Percentiles rank a stretch among this genome's conserved stretches.
Evolutionary conservation across 129 eudicot genomes (phyloP).

Genomic region (Helianthus annuus): DNA sequence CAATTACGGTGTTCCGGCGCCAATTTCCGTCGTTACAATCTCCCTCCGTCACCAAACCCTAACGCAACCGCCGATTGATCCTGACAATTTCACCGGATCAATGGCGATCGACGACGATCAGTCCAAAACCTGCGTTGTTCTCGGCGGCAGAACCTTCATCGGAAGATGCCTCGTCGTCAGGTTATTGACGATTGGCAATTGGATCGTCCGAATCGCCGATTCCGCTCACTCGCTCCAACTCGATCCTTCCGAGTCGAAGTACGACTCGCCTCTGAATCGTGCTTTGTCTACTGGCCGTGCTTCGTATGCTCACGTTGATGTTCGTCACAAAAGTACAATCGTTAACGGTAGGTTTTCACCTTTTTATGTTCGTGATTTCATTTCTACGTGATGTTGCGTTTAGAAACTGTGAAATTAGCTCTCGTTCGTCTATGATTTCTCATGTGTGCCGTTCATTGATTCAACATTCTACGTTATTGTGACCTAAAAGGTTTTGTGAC

Average conservation of each 20-base stretch:
- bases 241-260: too few relatives aligned
- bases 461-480: not conserved
- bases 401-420: too few relatives aligned
- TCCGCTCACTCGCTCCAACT: too few relatives aligned
- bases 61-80: not conserved
- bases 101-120: slow-evolving; percentile 46
- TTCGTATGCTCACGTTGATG: not conserved
- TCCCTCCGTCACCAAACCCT: slow-evolving; percentile 17
- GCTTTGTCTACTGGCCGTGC: too few relatives aligned
- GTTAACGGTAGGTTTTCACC: slow-evolving; percentile 39
- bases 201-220: too few relatives aligned
- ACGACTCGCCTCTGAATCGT: too few relatives aligned
- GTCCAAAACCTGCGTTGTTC: slow-evolving; percentile 57
- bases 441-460: not conserved
- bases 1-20: slow-evolving; percentile 11
- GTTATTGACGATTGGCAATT: slow-evolving; percentile 48
- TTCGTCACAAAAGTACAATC: slow-evolving; percentile 51
- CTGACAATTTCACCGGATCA: not conserved
- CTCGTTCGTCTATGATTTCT: not conserved
- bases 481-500: too few relatives aligned
- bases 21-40: slow-evolving; percentile 13
- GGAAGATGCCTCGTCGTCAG: slow-evolving; percentile 69
- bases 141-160: slow-evolving; percentile 75
- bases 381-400: too few relatives aligned
- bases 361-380: too few relatives aligned